Conservation (phyloP, 305 asterid genomes). For the Lippia alba region DNA sequence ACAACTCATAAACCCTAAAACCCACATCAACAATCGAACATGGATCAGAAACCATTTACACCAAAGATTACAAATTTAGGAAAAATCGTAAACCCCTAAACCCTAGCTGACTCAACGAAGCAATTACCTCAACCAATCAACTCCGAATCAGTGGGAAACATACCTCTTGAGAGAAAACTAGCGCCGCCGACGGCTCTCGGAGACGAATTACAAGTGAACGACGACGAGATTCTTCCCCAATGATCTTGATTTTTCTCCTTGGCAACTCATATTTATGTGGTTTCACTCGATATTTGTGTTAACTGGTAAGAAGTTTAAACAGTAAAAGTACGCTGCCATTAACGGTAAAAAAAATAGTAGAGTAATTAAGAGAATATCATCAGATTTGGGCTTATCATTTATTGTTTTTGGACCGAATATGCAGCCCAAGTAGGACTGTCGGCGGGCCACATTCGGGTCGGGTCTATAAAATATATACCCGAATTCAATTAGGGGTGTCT, state of each 20-base stretch:
- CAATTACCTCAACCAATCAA: slow-evolving; percentile 33
- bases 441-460: too few relatives aligned
- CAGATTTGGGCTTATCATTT: too few relatives aligned
- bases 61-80: not conserved
- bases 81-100: slow-evolving; percentile 47
- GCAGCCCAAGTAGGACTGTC: too few relatives aligned
- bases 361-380: too few relatives aligned
- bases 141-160: slow-evolving; percentile 6
- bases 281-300: too few relatives aligned
- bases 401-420: too few relatives aligned
- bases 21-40: not conserved
- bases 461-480: too few relatives aligned
- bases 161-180: not conserved
- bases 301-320: too few relatives aligned
- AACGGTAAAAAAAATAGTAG: too few relatives aligned
- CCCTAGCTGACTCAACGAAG: slow-evolving; percentile 33
- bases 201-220: slow-evolving; percentile 1
- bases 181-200: slow-evolving; percentile 26
- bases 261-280: too few relatives aligned
- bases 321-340: too few relatives aligned
- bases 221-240: slow-evolving; percentile 20
- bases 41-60: not conserved
- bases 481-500: too few relatives aligned
- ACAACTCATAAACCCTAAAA: slow-evolving; percentile 21
- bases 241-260: not conserved